These are phyloP conservation scores for Pichia gijzeniarum DNA, from an alignment of 805 yeast species.

Conservation along the genomic window DNA sequence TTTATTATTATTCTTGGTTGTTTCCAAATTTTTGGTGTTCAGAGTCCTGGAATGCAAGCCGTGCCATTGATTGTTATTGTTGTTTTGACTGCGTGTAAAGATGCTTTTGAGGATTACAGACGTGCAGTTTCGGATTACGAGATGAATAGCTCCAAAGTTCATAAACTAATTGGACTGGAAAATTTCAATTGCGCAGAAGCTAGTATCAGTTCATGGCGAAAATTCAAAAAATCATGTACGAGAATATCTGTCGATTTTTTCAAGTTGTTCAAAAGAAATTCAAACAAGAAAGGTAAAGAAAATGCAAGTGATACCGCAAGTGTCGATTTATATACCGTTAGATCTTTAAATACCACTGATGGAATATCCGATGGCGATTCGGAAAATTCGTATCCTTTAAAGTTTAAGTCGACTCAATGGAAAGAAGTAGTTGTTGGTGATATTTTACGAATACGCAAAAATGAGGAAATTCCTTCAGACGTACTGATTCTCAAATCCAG, in stretches of 20 bases:
- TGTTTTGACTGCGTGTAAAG: conserved; percentile 64
- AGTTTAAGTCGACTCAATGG: conserved; percentile 39
- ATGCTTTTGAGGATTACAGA: conserved; percentile 71
- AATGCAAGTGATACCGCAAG: conserved; percentile 4
- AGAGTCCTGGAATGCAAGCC: conserved; percentile 65
- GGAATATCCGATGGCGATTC: conserved; percentile 10
- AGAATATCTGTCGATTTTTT: conserved; percentile 19
- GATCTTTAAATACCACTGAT: background rate
- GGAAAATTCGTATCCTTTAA: conserved; percentile 27
- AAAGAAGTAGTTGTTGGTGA: conserved; percentile 70
- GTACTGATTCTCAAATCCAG: conserved; percentile 56
- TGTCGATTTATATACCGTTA: conserved; percentile 5
- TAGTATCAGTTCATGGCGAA: conserved; percentile 57
- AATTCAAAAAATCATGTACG: conserved; percentile 52
- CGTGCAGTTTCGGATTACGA: conserved; percentile 60
- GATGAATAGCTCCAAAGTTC: conserved; percentile 60
- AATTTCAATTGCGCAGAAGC: conserved; percentile 55
- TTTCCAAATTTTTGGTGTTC: conserved; percentile 68
- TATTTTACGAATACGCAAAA: conserved; percentile 57
- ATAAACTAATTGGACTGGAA: conserved; percentile 43
- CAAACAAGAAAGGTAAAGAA: conserved; percentile 1
- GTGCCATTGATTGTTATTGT: conserved; percentile 81
- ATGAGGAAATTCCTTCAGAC: conserved; percentile 81
- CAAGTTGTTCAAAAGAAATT: conserved; percentile 12
- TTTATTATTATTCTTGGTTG: conserved; percentile 50